A percentile compares a stretch with the other conserved stretches of the same genome.
phyloP scores from a whole-genome alignment of 2,329 filamentous ascomycete genomes.

The Botrytis deweyae region DNA sequence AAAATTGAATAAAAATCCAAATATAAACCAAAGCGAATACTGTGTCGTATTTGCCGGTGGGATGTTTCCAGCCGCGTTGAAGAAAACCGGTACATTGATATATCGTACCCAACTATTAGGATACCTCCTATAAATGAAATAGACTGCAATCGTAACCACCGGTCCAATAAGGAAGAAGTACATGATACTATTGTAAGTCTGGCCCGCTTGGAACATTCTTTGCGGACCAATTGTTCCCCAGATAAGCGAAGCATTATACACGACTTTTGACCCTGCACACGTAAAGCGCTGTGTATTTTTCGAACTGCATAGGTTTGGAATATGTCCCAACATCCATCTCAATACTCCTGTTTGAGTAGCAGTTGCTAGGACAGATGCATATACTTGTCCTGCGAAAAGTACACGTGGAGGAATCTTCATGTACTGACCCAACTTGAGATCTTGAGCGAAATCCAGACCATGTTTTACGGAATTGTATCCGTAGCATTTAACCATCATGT shows the following conservation, averaged over 20 bases:
- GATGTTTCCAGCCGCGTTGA: conserved; percentile 49
- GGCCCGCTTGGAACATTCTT: conserved; percentile 50
- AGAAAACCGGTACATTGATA: conserved; percentile 50
- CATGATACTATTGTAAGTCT: conserved; percentile 50
- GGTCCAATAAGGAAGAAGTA: conserved; percentile 52
- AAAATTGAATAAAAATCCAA: conserved; percentile 50
- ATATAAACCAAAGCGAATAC: conserved; percentile 47
- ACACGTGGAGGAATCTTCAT: conserved; percentile 50
- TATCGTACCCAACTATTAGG: conserved; percentile 48
- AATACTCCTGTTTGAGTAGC: conserved; percentile 45
- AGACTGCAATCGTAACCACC: conserved; percentile 60
- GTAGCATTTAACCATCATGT: conserved; percentile 51
- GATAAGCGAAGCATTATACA: conserved; percentile 56
- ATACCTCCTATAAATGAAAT: conserved; percentile 51
- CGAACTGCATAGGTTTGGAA: conserved; percentile 44
- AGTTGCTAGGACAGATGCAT: conserved; percentile 49
- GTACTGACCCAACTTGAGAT: conserved; percentile 53
- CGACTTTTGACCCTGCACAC: conserved; percentile 49
- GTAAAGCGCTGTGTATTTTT: conserved; percentile 48
- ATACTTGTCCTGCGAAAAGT: conserved; percentile 49
- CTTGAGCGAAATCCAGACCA: conserved; percentile 47
- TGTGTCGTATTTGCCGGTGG: conserved; percentile 53
- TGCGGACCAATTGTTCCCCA: conserved; percentile 50
- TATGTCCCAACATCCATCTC: conserved; percentile 43
- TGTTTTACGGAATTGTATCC: conserved; percentile 53